These are phyloP conservation scores for Aspergillus felis DNA, from an alignment of 2,329 filamentous ascomycete species.

Conservation along the genomic window DNA sequence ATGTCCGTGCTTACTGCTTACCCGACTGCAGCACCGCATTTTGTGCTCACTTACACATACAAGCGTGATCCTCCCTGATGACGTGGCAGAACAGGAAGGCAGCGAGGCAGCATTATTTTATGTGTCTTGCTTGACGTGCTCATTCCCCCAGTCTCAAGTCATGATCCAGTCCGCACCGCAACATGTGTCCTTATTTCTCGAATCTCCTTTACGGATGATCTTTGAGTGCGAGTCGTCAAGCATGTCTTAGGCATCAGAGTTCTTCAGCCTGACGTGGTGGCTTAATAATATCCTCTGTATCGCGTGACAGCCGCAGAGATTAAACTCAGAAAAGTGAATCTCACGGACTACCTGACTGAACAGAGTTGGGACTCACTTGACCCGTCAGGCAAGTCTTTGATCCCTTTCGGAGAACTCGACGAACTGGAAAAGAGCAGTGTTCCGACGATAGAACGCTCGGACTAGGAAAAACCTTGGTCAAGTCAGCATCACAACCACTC, in stretches of 20 bases:
- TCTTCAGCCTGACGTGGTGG: not conserved
- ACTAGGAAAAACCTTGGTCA: not conserved
- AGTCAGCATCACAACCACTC: not conserved
- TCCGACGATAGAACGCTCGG: not conserved
- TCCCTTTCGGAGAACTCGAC: not conserved
- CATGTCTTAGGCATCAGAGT: not conserved
- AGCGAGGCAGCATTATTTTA: not conserved
- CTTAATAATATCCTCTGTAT: not conserved
- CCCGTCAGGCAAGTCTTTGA: not conserved
- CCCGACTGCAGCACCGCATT: constrained; percentile 4
- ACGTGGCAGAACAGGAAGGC: constrained; percentile 17
- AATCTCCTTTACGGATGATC: not conserved
- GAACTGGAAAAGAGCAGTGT: not conserved
- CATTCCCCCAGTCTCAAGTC: not conserved
- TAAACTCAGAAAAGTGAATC: not conserved
- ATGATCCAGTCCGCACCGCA: not conserved
- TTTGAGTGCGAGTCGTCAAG: not conserved
- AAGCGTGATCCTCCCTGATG: constrained; percentile 8
- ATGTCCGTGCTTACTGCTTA: not conserved
- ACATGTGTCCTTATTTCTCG: not conserved
- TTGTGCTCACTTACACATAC: constrained; percentile 5
- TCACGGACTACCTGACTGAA: not conserved
- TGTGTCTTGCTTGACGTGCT: constrained; percentile 1
- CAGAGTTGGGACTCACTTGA: not conserved
- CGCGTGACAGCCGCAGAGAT: not conserved